phyloP scores from a whole-genome alignment of 2,329 filamentous ascomycete species.

The Aspergillus spinulosporus region DNA sequence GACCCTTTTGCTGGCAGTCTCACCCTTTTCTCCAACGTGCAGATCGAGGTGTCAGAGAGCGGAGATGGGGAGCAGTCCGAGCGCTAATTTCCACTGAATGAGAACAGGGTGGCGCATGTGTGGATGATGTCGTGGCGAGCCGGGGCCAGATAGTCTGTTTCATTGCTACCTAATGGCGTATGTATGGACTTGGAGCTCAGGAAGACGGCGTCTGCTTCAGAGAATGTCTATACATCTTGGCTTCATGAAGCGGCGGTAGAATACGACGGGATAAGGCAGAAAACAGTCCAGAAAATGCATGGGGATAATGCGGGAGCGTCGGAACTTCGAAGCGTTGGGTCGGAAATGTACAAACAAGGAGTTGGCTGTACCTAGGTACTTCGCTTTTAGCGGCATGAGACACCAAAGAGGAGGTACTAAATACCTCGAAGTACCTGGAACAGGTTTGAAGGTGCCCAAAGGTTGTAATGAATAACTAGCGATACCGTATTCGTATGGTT shows the following conservation, averaged over 20 bases:
- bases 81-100: constrained; percentile 4
- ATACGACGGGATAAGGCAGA: not conserved
- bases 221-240: not conserved
- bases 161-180: not conserved
- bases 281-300: not conserved
- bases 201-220: not conserved
- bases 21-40: not conserved
- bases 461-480: not conserved
- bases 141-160: not conserved
- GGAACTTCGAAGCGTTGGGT: too few relatives aligned
- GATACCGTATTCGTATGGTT: constrained; percentile 2
- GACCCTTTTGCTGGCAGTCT: not conserved
- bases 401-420: constrained; percentile 5
- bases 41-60: not conserved
- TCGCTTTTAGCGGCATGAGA: not conserved
- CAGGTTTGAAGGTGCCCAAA: constrained; percentile 5
- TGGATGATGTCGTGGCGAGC: constrained; percentile 3
- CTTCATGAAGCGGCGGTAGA: not conserved
- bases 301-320: not conserved
- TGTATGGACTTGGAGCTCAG: not conserved
- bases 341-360: too few relatives aligned
- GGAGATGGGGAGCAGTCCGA: not conserved
- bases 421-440: constrained; percentile 5
- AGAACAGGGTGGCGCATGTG: not conserved
- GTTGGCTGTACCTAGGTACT: constrained; percentile 5